These are phyloP conservation scores for Fusarium pilosicola DNA, from an alignment of 2,329 filamentous ascomycete species.

Conservation along the genomic window DNA sequence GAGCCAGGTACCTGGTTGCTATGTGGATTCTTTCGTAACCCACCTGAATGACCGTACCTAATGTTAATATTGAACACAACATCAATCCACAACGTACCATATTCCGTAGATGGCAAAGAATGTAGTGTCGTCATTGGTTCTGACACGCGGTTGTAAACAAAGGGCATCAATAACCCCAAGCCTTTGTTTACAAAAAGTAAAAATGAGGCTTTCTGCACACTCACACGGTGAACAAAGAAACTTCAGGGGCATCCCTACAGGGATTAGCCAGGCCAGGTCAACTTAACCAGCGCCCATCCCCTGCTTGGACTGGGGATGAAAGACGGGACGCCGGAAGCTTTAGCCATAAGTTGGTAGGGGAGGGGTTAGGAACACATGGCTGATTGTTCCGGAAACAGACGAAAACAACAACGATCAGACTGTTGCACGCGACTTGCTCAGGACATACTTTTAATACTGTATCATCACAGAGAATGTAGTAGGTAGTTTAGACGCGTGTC, in stretches of 20 bases:
- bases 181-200: slow-evolving; percentile 21
- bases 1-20: background rate
- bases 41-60: background rate
- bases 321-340: slow-evolving; percentile 3
- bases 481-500: background rate
- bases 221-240: background rate
- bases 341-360: background rate
- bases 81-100: background rate
- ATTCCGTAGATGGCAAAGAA: background rate
- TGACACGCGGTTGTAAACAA: background rate
- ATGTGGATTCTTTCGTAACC: background rate
- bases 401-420: background rate
- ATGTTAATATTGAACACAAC: background rate
- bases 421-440: background rate
- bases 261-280: slow-evolving; percentile 1
- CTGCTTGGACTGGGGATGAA: background rate
- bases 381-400: background rate
- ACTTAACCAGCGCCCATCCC: background rate
- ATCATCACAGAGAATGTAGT: background rate
- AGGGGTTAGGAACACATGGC: background rate
- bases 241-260: slow-evolving; percentile 23
- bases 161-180: background rate
- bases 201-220: slow-evolving; percentile 17
- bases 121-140: background rate
- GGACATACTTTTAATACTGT: background rate